phyloP scores from a whole-genome alignment of 495 filamentous ascomycete genomes.

The Neurospora sp. region DNA sequence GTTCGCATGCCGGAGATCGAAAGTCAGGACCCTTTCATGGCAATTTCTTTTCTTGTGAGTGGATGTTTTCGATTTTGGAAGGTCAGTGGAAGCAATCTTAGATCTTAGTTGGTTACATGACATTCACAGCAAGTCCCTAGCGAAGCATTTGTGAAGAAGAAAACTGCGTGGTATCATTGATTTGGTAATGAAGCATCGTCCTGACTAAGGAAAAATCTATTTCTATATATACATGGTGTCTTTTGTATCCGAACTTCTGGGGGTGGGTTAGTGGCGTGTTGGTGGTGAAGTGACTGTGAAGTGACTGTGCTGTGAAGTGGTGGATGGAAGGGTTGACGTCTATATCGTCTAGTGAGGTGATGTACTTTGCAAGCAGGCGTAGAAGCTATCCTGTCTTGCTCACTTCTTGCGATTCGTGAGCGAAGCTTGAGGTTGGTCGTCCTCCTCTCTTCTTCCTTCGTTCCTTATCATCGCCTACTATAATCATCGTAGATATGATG shows the following conservation, averaged over 20 bases:
- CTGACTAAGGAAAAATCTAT: not conserved
- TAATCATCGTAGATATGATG: not conserved
- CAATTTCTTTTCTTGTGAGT: not conserved
- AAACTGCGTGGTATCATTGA: not conserved
- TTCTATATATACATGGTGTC: not conserved
- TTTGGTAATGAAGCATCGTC: not conserved
- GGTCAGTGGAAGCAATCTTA: not conserved
- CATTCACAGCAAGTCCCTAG: not conserved
- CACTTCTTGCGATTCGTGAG: not conserved
- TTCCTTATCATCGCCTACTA: not conserved
- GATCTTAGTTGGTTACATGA: not conserved
- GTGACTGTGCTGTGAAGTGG: not conserved
- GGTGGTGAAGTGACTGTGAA: not conserved
- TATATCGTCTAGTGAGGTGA: not conserved
- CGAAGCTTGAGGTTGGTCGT: not conserved
- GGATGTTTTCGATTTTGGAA: not conserved
- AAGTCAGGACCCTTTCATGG: not conserved
- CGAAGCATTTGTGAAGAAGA: not conserved
- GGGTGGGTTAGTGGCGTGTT: not conserved
- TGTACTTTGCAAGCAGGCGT: too few species aligned
- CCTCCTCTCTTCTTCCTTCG: not conserved
- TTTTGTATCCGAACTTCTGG: not conserved
- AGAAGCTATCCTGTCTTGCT: not conserved
- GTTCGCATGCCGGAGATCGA: not conserved
- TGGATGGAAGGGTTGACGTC: not conserved